phyloP scores from a whole-genome alignment of 179 eudicot species.

The Carnegiea gigantea region DNA sequence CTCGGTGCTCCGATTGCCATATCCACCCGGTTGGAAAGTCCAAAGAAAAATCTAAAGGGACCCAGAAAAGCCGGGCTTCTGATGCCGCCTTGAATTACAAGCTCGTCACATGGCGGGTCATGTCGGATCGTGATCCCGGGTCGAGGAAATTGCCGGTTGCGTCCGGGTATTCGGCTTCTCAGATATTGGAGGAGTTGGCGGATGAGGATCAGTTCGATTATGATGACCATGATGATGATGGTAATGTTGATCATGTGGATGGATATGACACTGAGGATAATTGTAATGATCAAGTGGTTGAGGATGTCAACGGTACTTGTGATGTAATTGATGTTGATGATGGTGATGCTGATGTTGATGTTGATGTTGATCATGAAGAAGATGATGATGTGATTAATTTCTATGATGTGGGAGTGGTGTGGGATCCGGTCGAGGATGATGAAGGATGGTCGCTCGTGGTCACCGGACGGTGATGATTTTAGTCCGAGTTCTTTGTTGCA shows the following conservation, averaged over 20 bases:
- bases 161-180: constrained; percentile 42
- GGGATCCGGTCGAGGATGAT: constrained; percentile 38
- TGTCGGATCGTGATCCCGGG: constrained; percentile 5
- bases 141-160: neutral
- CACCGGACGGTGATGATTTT: neutral
- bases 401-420: constrained; percentile 36
- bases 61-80: constrained; percentile 33
- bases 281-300: no score
- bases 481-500: neutral
- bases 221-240: constrained; percentile 1
- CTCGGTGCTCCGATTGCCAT: constrained; percentile 45
- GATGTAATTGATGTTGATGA: no score
- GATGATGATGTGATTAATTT: constrained; percentile 35
- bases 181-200: constrained; percentile 35
- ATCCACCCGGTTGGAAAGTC: constrained; percentile 48
- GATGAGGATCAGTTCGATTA: constrained; percentile 6
- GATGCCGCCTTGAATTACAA: constrained; percentile 26
- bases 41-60: constrained; percentile 52
- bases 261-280: constrained; percentile 8
- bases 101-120: constrained; percentile 31
- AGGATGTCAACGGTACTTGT: no score
- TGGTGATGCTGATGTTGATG: no score
- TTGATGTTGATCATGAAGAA: neutral
- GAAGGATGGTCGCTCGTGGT: constrained; percentile 55
- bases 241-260: neutral